These are phyloP conservation scores for Nitzschia putrida DNA, from an alignment of 108 stramenopile genomes.

Conservation along the genomic window DNA sequence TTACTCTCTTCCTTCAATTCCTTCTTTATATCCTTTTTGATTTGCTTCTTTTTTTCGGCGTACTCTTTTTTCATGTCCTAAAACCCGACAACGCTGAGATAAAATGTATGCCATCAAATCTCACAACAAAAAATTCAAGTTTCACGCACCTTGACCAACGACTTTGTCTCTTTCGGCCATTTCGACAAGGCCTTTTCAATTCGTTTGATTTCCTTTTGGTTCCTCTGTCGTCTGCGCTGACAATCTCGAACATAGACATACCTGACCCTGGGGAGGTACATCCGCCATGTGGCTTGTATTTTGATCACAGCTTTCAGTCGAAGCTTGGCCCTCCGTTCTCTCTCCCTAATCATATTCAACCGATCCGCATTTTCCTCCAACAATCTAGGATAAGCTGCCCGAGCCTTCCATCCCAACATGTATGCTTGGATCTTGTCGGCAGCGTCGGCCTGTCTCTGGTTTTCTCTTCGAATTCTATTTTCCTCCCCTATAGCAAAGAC, in stretches of 20 bases:
- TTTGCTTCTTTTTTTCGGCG: conserved; percentile 25
- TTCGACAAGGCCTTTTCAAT: conserved; percentile 22
- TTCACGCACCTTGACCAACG: conserved; percentile 25
- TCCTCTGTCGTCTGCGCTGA: conserved; percentile 13
- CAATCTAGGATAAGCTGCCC: conserved; percentile 13
- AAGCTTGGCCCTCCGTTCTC: background rate
- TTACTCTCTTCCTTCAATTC: conserved; percentile 13
- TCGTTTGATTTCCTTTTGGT: conserved; percentile 30
- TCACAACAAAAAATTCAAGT: background rate
- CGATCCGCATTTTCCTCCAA: conserved; percentile 9
- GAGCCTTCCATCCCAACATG: conserved; percentile 19
- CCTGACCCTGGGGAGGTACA: conserved; percentile 21
- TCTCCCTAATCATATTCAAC: background rate
- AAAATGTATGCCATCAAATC: background rate
- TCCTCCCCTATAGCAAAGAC: conserved; percentile 1
- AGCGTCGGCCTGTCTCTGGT: conserved; percentile 8
- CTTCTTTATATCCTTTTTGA: conserved; percentile 18
- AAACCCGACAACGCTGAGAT: background rate
- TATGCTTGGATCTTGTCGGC: conserved; percentile 13
- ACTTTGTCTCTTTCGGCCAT: conserved; percentile 26
- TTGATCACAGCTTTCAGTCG: background rate
- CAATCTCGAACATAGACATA: conserved; percentile 17
- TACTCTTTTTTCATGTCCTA: conserved; percentile 31
- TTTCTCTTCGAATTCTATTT: conserved; percentile 7
- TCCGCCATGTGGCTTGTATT: conserved; percentile 10